Conservation (phyloP, 768 basidiomycete genomes). For the Kwoniella sp. region DNA sequence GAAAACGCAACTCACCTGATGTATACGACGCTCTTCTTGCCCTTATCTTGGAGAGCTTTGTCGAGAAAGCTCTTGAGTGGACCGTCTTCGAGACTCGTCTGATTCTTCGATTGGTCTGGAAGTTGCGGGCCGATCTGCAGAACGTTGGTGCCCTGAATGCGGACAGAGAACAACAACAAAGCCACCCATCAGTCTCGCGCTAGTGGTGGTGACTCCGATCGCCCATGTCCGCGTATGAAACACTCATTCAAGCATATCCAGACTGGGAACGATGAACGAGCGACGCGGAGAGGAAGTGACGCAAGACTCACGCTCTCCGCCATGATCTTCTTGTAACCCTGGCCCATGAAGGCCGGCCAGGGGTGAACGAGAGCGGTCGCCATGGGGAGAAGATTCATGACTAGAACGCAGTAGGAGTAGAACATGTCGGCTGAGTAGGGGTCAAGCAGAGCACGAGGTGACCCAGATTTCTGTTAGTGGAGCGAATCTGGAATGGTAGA, state of each 20-base stretch:
- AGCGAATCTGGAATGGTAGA: too few relatives aligned
- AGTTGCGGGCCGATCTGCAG: slow-evolving; percentile 19
- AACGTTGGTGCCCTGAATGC: slow-evolving; percentile 9
- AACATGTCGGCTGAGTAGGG: slow-evolving; percentile 4
- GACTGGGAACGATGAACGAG: not conserved
- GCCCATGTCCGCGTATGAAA: too few relatives aligned
- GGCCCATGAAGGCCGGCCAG: slow-evolving; percentile 19
- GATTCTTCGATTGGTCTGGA: slow-evolving; percentile 12
- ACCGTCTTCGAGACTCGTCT: slow-evolving; percentile 9
- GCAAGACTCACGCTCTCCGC: slow-evolving; percentile 5
- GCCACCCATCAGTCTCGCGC: not conserved
- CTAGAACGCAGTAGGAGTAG: not conserved
- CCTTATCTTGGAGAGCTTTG: not conserved
- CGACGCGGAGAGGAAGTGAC: not conserved
- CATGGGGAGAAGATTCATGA: not conserved
- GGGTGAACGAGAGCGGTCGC: slow-evolving; percentile 7
- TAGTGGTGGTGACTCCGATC: too few relatives aligned
- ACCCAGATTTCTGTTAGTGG: not conserved
- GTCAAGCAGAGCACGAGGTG: not conserved
- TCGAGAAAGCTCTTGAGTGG: slow-evolving; percentile 13
- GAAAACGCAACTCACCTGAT: slow-evolving; percentile 17
- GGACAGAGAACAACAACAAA: not conserved
- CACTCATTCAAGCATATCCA: too few relatives aligned
- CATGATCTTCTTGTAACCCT: slow-evolving; percentile 6
- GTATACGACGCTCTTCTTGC: slow-evolving; percentile 23